Base-by-base conservation (phyloP, 2,329 filamentous ascomycete genomes). In the Alternaria sp. region DNA sequence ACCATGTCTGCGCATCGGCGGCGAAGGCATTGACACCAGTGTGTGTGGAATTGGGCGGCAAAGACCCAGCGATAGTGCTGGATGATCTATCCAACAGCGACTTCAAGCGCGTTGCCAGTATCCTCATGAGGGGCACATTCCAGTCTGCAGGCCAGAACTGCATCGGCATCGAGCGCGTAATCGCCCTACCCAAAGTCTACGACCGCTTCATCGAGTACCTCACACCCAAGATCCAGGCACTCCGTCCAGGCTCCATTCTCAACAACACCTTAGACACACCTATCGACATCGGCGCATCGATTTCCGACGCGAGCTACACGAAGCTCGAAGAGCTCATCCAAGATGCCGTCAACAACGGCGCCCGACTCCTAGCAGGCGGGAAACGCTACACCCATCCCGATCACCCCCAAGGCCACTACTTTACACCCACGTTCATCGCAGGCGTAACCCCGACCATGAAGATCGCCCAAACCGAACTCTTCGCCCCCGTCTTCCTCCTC, bases 91-190 rank as follows among this genome's bases (percentile, higher is more conserved):
- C 80, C 51, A 87, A 93, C 74, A 80, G 70, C 55, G 84, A 87
- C 72, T 85, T 98, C 63, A 82, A 87, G 5, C 88, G 91, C 45
- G 90, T 98, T 54, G 87, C 88, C 43, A 92, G 94, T 66, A 91
- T 96, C 67, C 87, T 98, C 66, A 90, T 99, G 82, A 89, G 96
- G 57, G 96, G 95, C 56, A 93, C 93, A 10, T 99, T 98, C 82
- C 96, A 99, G 81, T 94, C 94, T 55, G 91, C 94, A 15, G 96
- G 96, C 1, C 96, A 99, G 80, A 99, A 99, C 82, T 99, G 96
- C 81, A 95, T 99, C 76, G 96, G 96, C 59, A 95, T 97, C 70
- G 96, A 99, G 83, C 92, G 96, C 60, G 90, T 98, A 75, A 90
- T 98, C 71, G 93, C 91, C 23, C 87, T 92, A 15, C 90, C 93